Base-by-base conservation (phyloP, 176 grass and related monocot species). In the Saccharum officinarum region DNA sequence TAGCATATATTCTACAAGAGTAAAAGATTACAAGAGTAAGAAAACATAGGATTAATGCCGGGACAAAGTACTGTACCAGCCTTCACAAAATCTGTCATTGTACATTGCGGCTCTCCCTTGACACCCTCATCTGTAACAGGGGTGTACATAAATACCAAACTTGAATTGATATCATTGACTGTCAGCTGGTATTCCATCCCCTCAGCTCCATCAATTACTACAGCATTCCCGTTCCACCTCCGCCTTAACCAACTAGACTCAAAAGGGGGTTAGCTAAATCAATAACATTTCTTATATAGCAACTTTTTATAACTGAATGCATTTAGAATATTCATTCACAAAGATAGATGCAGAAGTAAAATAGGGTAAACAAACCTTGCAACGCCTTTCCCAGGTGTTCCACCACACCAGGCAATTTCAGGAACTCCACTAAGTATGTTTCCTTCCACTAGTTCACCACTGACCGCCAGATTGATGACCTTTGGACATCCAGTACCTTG, bases 321-420 rank as follows among this genome's bases (percentile, higher is more conserved):
- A 36, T 83, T 74, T 68, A 41, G 1, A 79, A 62, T 75, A 22
- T 69, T 62, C 68, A 69, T 69, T 69, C 18, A 39, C 62, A 30
- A 62, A 69, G 41, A 79, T 42, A 80, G 17, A 62, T 60, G 67
- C 45, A 16, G 57, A 68, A 74, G 77, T 40, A 76, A 76, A 75
- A 31, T 63, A 83, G 52, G 54, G 36, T 75, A 80, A 80, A 89
- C 88, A 75, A 80, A 98, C 93, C 97, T 96, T 84, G 92, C 82
- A 67, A 92, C 88, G 80, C 97, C 86, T 92, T 92, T 99, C 36
- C 93, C 93, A 14, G 92, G 93, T 26, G 84, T 84, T 34, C 92
- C 93, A 91, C 97, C 97, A 80, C 97, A 99, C 93, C 93, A 99
- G 40, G 97, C 97, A 94, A 96, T 89, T 82, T 96, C 84, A 84